These are phyloP conservation scores for Gentiana macrophylla DNA, from an alignment of 257 asterid genomes.

Conservation along the genomic window DNA sequence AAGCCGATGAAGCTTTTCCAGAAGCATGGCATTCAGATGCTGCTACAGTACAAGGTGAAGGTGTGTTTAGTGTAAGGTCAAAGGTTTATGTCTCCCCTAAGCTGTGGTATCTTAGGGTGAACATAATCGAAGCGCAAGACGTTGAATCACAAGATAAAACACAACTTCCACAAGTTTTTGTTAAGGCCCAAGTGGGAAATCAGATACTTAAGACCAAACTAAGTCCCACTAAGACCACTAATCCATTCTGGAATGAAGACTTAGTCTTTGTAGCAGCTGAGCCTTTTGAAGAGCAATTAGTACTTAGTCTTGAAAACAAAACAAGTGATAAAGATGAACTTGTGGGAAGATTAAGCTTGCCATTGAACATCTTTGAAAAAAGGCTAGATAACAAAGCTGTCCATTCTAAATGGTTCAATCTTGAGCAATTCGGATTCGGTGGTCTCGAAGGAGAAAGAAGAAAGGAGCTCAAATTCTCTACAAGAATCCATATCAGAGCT, in stretches of 20 bases:
- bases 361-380: constrained; percentile 32
- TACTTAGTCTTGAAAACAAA: constrained; percentile 42
- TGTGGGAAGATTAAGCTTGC: constrained; percentile 38
- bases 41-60: constrained; percentile 44
- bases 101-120: constrained; percentile 57
- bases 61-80: constrained; percentile 44
- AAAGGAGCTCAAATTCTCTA: constrained; percentile 47
- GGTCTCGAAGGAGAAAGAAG: constrained; percentile 47
- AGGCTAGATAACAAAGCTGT: constrained; percentile 53
- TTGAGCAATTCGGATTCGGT: constrained; percentile 50
- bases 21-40: constrained; percentile 71
- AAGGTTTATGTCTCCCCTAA: constrained; percentile 77
- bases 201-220: constrained; percentile 48
- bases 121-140: constrained; percentile 63
- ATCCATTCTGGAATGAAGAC: constrained; percentile 76
- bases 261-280: constrained; percentile 59
- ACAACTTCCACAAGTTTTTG: constrained; percentile 46
- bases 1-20: constrained; percentile 67
- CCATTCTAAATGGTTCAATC: constrained; percentile 49
- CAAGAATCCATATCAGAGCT: constrained; percentile 43
- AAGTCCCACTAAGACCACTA: constrained; percentile 33
- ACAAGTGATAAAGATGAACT: constrained; percentile 34
- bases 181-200: constrained; percentile 63
- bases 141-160: constrained; percentile 40
- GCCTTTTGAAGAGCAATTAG: constrained; percentile 65